Evolutionary conservation across 2,329 filamentous ascomycete species (phyloP), one percentile per base, ranked within the genome.

Genomic region (Cercospora zeina): DNA sequence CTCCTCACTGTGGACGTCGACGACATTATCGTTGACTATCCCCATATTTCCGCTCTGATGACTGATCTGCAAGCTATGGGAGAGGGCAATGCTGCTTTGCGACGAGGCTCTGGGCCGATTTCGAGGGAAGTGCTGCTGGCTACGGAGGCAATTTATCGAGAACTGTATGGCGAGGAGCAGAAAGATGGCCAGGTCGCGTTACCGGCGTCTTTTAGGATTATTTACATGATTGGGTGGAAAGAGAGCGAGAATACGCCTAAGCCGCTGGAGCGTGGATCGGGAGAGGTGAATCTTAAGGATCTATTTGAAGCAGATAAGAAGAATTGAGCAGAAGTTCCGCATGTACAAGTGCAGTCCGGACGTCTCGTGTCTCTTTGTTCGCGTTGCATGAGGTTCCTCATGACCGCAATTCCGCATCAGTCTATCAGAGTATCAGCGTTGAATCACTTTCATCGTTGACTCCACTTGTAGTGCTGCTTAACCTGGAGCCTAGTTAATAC

Each of bases 211-310:
- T 99, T 97, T 74, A 85, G 95, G 69, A 83, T 96, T 69, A 97
- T 99, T 65, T 96, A 95, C 76, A 97, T 97, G 93, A 99, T 99
- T 77, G 95, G 95, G 0, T 99, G 95, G 95, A 96, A 93, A 74
- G 90, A 93, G 68, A 88, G 90, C 1, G 83, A 84, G 31, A 85
- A 87, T 58, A 93, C 97, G 77, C 82, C 88, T 1, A 82, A 93
- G 77, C 93, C 95, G 4, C 78, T 97, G 62, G 78, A 88, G 67
- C 85, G 95, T 68, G 95, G 95, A 0, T 96, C 89, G 67, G 95
- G 91, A 9, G 83, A 96, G 73, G 79, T 96, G 45, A 96, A 90
- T 76, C 82, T 99, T 65, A 96, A 95, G 76, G 93, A 97, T 75
- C 81, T 96, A 16, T 75, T 90, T 19, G 86, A 82, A 65, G 75